phyloP scores from a whole-genome alignment of 768 basidiomycete species.

The Rickenella mellea region DNA sequence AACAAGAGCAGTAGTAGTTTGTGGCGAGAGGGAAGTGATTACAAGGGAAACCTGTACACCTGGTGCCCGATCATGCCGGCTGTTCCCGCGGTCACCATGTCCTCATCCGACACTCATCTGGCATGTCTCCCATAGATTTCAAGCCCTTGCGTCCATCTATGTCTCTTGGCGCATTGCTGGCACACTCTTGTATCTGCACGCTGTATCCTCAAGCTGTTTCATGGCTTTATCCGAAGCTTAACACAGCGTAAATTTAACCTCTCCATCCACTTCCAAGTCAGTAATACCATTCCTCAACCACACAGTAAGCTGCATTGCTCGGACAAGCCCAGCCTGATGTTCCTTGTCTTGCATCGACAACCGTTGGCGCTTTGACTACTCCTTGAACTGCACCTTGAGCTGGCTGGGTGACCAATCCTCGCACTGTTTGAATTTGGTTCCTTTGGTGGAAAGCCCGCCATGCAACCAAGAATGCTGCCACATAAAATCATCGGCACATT shows the following conservation, averaged over 20 bases:
- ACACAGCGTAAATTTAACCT: too few relatives aligned
- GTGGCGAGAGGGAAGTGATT: constrained; percentile 1
- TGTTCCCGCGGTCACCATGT: background rate
- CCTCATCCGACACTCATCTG: constrained; percentile 1
- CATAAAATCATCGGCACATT: constrained; percentile 3
- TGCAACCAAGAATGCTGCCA: constrained; percentile 31
- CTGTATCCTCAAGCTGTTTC: too few relatives aligned
- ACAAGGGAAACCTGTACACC: background rate
- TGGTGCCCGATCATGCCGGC: constrained; percentile 1
- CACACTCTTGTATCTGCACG: background rate
- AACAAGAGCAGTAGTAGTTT: background rate
- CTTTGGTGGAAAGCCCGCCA: constrained; percentile 28
- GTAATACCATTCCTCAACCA: constrained; percentile 60
- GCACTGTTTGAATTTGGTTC: constrained; percentile 1
- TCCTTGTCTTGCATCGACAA: constrained; percentile 1
- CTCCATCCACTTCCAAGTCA: background rate
- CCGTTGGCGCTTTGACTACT: background rate
- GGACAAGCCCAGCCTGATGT: constrained; percentile 44
- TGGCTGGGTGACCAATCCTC: background rate
- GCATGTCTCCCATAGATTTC: background rate
- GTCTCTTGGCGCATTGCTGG: background rate
- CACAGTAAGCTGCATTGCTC: constrained; percentile 53
- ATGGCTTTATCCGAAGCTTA: too few relatives aligned
- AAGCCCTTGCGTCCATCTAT: background rate
- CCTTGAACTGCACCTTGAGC: background rate